Conservation (phyloP, 1,284 basidiomycete species). For the Pseudomicrostroma phylloplanum region DNA sequence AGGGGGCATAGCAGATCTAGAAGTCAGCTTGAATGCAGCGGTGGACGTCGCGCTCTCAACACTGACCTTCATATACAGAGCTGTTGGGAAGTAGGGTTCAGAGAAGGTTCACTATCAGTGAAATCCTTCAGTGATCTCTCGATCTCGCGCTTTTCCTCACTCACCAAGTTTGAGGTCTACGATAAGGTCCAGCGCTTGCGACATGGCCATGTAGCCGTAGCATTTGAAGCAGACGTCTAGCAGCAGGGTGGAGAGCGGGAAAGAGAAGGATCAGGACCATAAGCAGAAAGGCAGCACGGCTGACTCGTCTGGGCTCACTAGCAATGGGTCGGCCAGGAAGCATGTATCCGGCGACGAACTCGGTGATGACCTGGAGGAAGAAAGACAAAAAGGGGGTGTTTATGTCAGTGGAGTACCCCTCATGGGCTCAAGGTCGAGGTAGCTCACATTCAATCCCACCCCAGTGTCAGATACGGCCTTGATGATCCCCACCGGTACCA, state of each 20-base stretch:
- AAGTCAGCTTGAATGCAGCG: too few species aligned
- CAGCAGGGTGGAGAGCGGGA: neutral
- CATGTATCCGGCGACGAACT: conserved; percentile 53
- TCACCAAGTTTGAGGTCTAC: conserved; percentile 53
- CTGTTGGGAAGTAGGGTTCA: neutral
- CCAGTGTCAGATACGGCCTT: conserved; percentile 55
- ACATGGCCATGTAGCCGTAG: conserved; percentile 53
- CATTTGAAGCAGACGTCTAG: conserved; percentile 50
- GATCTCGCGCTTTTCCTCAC: too few species aligned
- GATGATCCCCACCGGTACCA: conserved; percentile 54
- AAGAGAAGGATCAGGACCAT: neutral
- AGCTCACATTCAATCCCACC: conserved; percentile 45
- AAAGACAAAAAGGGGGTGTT: too few species aligned
- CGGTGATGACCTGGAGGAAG: conserved; percentile 51
- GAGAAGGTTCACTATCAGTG: too few species aligned
- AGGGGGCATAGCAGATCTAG: too few species aligned
- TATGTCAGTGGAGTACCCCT: too few species aligned
- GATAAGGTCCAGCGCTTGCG: conserved; percentile 51
- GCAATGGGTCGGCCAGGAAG: conserved; percentile 56
- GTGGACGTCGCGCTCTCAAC: too few species aligned
- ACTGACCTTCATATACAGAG: conserved; percentile 39
- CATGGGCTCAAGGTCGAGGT: too few species aligned
- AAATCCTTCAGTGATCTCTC: too few species aligned
- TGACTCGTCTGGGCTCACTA: too few species aligned
- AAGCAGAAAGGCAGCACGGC: neutral